Conservation (phyloP, 2,329 filamentous ascomycete genomes). For the Colletotrichum sp. region DNA sequence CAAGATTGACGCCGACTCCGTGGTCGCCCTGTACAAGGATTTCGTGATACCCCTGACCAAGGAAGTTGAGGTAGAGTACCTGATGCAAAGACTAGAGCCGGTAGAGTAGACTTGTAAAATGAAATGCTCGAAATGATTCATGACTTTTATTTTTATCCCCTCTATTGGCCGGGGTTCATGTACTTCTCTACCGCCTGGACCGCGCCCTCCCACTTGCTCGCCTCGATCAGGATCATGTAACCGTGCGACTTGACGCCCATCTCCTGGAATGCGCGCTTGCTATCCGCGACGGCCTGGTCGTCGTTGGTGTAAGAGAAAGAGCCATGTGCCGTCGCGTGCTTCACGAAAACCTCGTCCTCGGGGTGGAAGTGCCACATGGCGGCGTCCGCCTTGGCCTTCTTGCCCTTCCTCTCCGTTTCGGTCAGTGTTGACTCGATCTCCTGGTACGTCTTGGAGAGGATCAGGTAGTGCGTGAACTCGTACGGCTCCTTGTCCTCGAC, state of each 20-base stretch:
- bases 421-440: constrained; percentile 83
- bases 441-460: constrained; percentile 90
- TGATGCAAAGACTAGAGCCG: constrained; percentile 84
- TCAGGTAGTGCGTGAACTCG: constrained; percentile 89
- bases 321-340: constrained; percentile 72
- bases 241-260: constrained; percentile 85
- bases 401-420: constrained; percentile 68
- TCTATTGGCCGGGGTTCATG: constrained; percentile 55
- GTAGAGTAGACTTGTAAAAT: constrained; percentile 7
- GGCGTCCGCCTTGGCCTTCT: constrained; percentile 67
- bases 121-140: constrained; percentile 5
- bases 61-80: constrained; percentile 95
- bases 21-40: constrained; percentile 88
- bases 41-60: constrained; percentile 98
- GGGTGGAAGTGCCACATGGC: constrained; percentile 91
- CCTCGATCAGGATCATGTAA: constrained; percentile 87
- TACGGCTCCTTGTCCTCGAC: constrained; percentile 92
- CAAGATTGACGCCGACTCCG: constrained; percentile 93
- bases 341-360: constrained; percentile 89
- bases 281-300: constrained; percentile 83
- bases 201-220: constrained; percentile 73
- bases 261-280: constrained; percentile 94
- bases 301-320: constrained; percentile 82
- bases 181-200: constrained; percentile 80
- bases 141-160: constrained; percentile 23